Evolutionary conservation across 768 basidiomycete genomes (phyloP).

Genomic region (Omphalotus guepiniiformis): DNA sequence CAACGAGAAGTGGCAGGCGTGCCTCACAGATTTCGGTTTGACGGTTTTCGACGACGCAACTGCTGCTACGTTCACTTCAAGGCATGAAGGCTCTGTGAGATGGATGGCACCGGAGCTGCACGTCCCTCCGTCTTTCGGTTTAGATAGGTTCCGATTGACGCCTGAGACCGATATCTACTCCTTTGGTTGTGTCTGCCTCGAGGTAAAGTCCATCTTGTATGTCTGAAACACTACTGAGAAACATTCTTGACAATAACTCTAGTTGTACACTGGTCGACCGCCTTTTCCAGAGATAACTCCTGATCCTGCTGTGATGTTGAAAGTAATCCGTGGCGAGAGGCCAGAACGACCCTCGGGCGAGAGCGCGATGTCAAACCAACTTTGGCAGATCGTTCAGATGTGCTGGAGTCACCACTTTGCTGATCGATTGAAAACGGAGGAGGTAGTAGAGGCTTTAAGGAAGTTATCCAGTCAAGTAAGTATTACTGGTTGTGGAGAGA

Average conservation of each 20-base stretch:
- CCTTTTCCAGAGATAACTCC: conserved; percentile 7
- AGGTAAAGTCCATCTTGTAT: neutral
- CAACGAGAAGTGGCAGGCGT: conserved; percentile 7
- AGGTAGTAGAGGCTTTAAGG: conserved; percentile 11
- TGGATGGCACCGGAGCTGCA: conserved; percentile 9
- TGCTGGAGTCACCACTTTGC: conserved; percentile 15
- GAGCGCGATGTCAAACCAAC: conserved; percentile 11
- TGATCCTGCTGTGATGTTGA: conserved; percentile 8
- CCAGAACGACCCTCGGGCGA: conserved; percentile 3
- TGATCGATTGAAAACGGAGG: conserved; percentile 13
- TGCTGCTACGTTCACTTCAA: conserved; percentile 6
- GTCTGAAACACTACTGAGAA: neutral
- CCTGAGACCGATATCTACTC: conserved; percentile 9
- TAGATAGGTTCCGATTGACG: conserved; percentile 9
- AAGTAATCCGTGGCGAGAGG: conserved; percentile 8
- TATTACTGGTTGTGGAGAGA: no score
- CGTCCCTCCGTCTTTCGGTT: conserved; percentile 4
- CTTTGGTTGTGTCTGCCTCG: conserved; percentile 8
- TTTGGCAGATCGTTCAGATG: conserved; percentile 14
- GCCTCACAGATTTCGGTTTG: conserved; percentile 16
- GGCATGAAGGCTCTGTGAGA: conserved; percentile 10
- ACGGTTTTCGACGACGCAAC: conserved; percentile 12
- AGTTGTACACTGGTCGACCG: conserved; percentile 9
- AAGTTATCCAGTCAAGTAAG: no score
- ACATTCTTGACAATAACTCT: neutral